Evolutionary conservation across 2,329 filamentous ascomycete species (phyloP).

Genomic region (Lasiodiplodia theobromae): DNA sequence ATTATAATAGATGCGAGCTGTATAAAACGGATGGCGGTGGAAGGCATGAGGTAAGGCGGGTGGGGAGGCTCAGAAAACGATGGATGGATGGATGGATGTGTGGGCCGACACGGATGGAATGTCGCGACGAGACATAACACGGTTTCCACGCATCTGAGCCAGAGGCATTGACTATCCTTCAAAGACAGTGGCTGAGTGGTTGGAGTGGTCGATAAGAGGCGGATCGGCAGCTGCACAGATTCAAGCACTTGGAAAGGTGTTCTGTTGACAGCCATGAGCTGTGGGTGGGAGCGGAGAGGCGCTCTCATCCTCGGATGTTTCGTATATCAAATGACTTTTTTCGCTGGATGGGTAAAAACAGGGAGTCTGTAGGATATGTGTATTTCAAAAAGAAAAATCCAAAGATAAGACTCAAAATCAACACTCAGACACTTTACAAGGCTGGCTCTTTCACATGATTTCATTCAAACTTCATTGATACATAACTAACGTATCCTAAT

Average conservation of each 20-base stretch:
- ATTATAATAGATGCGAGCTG: not conserved
- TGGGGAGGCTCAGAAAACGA: not conserved
- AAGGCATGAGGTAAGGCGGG: not conserved
- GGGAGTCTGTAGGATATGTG: conserved; percentile 23
- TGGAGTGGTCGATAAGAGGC: not conserved
- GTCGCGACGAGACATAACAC: not conserved
- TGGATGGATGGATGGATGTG: not conserved
- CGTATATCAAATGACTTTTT: conserved; percentile 12
- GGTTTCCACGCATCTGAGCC: not conserved
- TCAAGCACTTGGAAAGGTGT: not conserved
- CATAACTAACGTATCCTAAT: not conserved
- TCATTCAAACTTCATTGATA: not conserved
- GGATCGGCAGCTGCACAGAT: not conserved
- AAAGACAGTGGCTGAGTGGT: not conserved
- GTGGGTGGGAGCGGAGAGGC: not conserved
- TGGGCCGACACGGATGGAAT: not conserved
- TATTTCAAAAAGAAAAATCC: not conserved
- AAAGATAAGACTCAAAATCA: not conserved
- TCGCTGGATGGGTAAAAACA: conserved; percentile 1
- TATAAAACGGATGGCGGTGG: not conserved
- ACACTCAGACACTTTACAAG: not conserved
- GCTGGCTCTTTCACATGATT: not conserved
- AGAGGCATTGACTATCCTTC: not conserved
- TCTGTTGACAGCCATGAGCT: not conserved
- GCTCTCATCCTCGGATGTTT: not conserved